Percentiles rank a stretch among this genome's conserved stretches.
phyloP scores from a whole-genome alignment of 148 eudicot species.

The Chenopodium album region DNA sequence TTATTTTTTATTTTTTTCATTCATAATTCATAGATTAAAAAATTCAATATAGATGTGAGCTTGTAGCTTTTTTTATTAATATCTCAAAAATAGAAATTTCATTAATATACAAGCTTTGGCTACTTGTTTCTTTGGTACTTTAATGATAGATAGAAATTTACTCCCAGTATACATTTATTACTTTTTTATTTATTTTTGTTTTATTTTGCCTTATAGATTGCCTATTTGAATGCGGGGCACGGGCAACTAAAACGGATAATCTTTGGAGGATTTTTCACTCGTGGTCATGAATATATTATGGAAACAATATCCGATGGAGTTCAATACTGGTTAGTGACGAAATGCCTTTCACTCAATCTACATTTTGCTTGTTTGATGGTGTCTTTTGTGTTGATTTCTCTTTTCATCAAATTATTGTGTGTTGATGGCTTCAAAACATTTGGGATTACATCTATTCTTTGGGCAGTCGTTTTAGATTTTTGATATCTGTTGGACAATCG shows the following conservation, averaged over 20 bases:
- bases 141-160: neutral
- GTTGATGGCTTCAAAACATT: neutral
- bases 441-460: neutral
- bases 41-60: neutral
- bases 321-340: conserved; percentile 68
- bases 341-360: neutral
- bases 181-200: neutral
- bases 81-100: neutral
- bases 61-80: neutral
- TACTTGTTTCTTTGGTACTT: neutral
- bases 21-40: too few relatives aligned
- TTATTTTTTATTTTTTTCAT: too few relatives aligned
- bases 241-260: conserved; percentile 81
- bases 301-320: conserved; percentile 95
- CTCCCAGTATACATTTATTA: neutral
- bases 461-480: neutral
- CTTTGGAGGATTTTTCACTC: conserved; percentile 94
- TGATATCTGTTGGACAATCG: neutral
- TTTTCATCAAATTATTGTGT: conserved; percentile 4
- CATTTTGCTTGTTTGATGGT: neutral
- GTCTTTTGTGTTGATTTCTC: neutral
- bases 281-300: conserved; percentile 94
- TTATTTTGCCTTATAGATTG: conserved; percentile 45
- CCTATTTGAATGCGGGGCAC: conserved; percentile 83
- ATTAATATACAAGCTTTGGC: neutral